Base-by-base conservation (phyloP, 331 rosid genomes). In the Rosa hybrid region DNA sequence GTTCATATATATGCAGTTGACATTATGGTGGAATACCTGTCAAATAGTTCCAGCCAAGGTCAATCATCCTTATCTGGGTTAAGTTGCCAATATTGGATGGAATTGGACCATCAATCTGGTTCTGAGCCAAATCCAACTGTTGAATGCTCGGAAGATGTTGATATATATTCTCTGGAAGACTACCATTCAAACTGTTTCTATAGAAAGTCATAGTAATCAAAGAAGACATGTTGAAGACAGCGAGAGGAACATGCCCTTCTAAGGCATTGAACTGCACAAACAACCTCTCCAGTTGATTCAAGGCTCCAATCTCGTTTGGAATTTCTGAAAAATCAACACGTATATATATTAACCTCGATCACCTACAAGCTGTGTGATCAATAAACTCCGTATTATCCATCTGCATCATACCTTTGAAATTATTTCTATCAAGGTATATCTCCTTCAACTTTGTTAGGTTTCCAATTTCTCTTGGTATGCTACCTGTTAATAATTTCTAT, bases 401-500 rank as follows among this genome's bases (percentile, higher is more conserved):
- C 10, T 44, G 46, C 46, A 44, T 44, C 10, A 3, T 71, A 51
- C 81, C 85, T 71, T 21, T 25, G 8, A 82, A 46, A 13, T 30
- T 54, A 18, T 82, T 82, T 4, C 0, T 4, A 14, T 38, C 50
- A 10, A 74, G 65, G 49, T 30, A 34, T 11, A 76, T 8, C 59
- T n/a, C 77, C 69, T 76, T 17, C 41, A 81, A 59, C 56, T 13
- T 45, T 21, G 77, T 75, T 2, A 76, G n/a, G 20, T 81, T 81
- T 18, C 72, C 73, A 38, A 76, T 44, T 44, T 69, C 73, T 54
- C 67, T 68, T 6, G 84, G 81, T 60, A 82, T 82, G 20, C n/a
- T 27, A 51, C 85, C 81, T 75, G 48, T 77, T 18, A 72, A 45
- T 3, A 27, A 49, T 49, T 17, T 56, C 25, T 56, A 1, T 4